phyloP scores from a whole-genome alignment of 2,329 filamentous ascomycete species.

The Diaporthe vaccinii region DNA sequence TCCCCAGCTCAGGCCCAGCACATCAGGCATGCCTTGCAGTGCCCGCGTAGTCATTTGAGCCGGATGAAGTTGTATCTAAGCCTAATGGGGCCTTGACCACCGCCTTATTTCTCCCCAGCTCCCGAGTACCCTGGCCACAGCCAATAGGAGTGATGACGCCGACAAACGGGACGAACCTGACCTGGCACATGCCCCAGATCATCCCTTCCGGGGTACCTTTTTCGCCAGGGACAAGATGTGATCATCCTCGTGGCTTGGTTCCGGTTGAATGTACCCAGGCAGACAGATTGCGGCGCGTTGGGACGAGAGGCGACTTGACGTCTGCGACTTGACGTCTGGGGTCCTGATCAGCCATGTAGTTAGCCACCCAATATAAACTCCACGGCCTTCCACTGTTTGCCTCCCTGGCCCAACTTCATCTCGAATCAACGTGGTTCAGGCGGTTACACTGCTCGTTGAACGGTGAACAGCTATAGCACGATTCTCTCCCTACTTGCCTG shows the following conservation, averaged over 20 bases:
- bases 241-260: slow-evolving; percentile 6
- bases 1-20: slow-evolving; percentile 11
- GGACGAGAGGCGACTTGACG: background rate
- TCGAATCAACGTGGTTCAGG: background rate
- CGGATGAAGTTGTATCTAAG: slow-evolving; percentile 28
- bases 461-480: background rate
- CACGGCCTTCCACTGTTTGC: background rate
- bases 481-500: background rate
- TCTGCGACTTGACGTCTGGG: background rate
- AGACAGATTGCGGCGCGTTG: background rate
- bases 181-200: slow-evolving; percentile 11
- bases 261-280: slow-evolving; percentile 21
- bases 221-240: slow-evolving; percentile 7
- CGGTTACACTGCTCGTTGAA: background rate
- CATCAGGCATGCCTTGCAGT: background rate
- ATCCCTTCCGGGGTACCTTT: slow-evolving; percentile 5
- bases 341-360: background rate
- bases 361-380: slow-evolving; percentile 17
- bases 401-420: background rate
- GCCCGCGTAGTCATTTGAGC: background rate
- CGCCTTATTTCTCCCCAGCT: slow-evolving; percentile 10
- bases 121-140: background rate
- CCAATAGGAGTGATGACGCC: background rate
- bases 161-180: slow-evolving; percentile 18
- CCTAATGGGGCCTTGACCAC: slow-evolving; percentile 39